Percentiles rank a stretch among this genome's conserved stretches.
These are phyloP conservation scores for Saccharomycopsis vini DNA, from an alignment of 805 yeast species.

Conservation along the genomic window DNA sequence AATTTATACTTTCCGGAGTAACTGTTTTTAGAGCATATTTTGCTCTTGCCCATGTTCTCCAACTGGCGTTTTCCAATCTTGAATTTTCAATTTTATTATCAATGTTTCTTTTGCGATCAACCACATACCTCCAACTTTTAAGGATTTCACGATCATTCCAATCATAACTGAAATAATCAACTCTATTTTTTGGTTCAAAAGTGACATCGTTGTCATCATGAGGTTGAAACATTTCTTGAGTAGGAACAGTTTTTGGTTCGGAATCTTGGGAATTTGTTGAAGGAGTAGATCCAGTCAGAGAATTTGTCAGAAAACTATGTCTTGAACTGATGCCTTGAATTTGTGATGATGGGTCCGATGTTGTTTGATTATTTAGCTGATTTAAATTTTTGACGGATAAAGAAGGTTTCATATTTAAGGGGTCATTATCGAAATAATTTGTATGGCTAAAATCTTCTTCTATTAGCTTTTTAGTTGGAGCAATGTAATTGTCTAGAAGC, in stretches of 20 bases:
- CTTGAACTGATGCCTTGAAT: no score
- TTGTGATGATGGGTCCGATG: not conserved
- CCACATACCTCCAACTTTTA: conserved; percentile 92
- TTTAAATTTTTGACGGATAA: conserved; percentile 8
- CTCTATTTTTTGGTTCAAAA: conserved; percentile 80
- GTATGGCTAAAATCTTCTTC: conserved; percentile 26
- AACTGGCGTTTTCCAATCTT: conserved; percentile 72
- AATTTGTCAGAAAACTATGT: no score
- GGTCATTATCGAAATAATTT: conserved; percentile 16
- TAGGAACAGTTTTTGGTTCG: conserved; percentile 4
- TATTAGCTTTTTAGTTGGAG: conserved; percentile 33
- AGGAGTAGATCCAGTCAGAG: no score
- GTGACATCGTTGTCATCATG: conserved; percentile 80
- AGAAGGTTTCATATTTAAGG: conserved; percentile 18
- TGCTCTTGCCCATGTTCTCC: conserved; percentile 94
- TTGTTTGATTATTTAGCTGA: conserved; percentile 5
- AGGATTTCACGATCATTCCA: conserved; percentile 95
- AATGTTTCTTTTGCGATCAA: conserved; percentile 29
- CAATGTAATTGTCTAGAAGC: conserved; percentile 59
- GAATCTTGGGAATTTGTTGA: conserved; percentile 11
- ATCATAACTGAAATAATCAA: conserved; percentile 88
- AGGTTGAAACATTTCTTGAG: conserved; percentile 34
- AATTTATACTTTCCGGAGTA: conserved; percentile 83
- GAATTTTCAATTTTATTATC: conserved; percentile 38
- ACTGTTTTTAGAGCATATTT: conserved; percentile 61